Evolutionary conservation across 495 filamentous ascomycete genomes (phyloP).

Genomic region (Aspergillus incahuasiensis): DNA sequence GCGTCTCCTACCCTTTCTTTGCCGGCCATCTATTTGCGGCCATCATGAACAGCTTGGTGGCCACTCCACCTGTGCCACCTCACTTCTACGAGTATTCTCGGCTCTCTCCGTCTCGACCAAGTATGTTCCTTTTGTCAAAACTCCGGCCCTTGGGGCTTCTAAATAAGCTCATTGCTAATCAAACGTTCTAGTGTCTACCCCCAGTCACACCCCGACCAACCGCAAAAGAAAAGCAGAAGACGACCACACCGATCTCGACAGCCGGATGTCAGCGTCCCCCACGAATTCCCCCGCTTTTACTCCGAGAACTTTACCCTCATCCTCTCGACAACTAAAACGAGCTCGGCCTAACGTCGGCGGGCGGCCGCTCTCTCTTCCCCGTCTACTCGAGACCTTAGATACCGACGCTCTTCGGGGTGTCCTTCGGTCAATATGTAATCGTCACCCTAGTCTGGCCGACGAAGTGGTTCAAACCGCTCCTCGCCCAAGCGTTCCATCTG

Average conservation of each 20-base stretch:
- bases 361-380: constrained; percentile 72
- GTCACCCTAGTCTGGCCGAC: constrained; percentile 67
- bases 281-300: constrained; percentile 69
- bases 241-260: constrained; percentile 59
- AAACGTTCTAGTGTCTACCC: constrained; percentile 46
- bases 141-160: neutral
- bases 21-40: constrained; percentile 34
- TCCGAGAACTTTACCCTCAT: constrained; percentile 59
- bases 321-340: constrained; percentile 62
- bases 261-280: constrained; percentile 85
- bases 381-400: constrained; percentile 87
- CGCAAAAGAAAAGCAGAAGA: constrained; percentile 91
- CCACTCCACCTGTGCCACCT: constrained; percentile 65
- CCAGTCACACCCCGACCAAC: constrained; percentile 46
- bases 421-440: constrained; percentile 81
- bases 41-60: constrained; percentile 62
- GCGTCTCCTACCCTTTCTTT: constrained; percentile 17
- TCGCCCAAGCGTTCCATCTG: constrained; percentile 73
- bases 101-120: constrained; percentile 63
- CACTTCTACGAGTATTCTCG: constrained; percentile 70
- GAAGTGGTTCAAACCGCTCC: constrained; percentile 85
- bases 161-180: constrained; percentile 19
- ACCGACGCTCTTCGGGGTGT: constrained; percentile 74
- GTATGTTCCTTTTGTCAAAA: constrained; percentile 39
- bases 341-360: constrained; percentile 65